phyloP scores from a whole-genome alignment of 768 basidiomycete genomes.

The Leccinum uliginosum region DNA sequence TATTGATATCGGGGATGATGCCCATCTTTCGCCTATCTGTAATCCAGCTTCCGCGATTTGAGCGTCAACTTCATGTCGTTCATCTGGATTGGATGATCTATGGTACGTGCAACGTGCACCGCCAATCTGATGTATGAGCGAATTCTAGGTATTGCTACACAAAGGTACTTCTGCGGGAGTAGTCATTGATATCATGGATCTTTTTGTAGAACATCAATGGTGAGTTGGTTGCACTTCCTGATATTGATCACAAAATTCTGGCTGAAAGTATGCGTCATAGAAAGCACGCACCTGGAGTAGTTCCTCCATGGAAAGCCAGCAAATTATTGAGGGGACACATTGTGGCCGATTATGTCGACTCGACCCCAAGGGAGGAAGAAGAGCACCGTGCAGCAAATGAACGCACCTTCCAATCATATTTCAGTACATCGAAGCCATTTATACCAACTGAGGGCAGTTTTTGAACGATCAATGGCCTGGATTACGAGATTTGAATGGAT shows the following conservation, averaged over 20 bases:
- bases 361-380: background rate
- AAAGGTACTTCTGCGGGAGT: background rate
- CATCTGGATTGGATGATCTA: background rate
- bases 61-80: background rate
- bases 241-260: background rate
- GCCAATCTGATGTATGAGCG: background rate
- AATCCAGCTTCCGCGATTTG: no score
- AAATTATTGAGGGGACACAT: background rate
- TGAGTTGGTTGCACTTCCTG: background rate
- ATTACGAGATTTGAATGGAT: no score
- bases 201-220: background rate
- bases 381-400: background rate
- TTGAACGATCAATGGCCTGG: background rate
- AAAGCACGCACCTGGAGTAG: background rate
- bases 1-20: background rate
- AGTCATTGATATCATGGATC: background rate
- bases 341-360: background rate
- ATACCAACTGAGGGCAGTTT: background rate
- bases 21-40: constrained; percentile 7
- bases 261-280: background rate
- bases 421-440: background rate
- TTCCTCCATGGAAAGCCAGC: background rate
- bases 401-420: background rate
- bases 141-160: background rate
- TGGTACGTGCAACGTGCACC: background rate